Evolutionary conservation across 1,284 basidiomycete species (phyloP), one percentile per base, ranked within the genome.

Genomic region (Sporisorium exsertum): DNA sequence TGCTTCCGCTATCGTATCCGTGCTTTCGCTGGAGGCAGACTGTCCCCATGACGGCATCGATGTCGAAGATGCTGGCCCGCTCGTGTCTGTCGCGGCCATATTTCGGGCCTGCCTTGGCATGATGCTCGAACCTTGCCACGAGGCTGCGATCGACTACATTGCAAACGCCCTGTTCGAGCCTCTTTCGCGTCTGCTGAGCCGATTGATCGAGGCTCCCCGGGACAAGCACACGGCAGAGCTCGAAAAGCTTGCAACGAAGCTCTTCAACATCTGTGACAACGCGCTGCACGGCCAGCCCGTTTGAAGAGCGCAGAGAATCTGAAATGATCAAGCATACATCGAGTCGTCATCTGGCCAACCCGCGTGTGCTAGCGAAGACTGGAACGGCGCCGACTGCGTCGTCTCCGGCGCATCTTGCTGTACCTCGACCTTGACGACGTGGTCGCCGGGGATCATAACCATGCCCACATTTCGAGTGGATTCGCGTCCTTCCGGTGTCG

Each of bases 401-500:
- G 32, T 33, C n/a, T 33, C 35, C 45, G 49, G 8, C 18, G 16
- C 61, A 8, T 64, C 53, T 27, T 65, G 27, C 57, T 76, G 53
- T 6, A 80, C 59, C 42, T 80, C 77, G 37, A 80, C 55, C 42
- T 69, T 62, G 46, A 72, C 53, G 18, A 80, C 61, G 54, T 64
- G 56, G 18, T 67, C 50, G 18, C 80, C 80, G 1, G 78, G 74
- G 5, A 81, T 69, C 78, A 81, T 80, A 43, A 81, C 73, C 78
- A 80, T 80, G 13, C 80, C 80, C 18, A 80, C 75, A 18, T 70
- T 72, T n/a, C 80, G 58, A n/a, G 49, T 61, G 3, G 72, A 56
- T 8, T 64, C 58, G 12, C 57, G 35, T 16, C 53, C 64, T 5
- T 62, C 51, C 5, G 35, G 13, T 37, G 57, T 55, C 24, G 47